Evolutionary conservation across 768 basidiomycete genomes (phyloP).

Genomic region (Holtermannia corniformis): DNA sequence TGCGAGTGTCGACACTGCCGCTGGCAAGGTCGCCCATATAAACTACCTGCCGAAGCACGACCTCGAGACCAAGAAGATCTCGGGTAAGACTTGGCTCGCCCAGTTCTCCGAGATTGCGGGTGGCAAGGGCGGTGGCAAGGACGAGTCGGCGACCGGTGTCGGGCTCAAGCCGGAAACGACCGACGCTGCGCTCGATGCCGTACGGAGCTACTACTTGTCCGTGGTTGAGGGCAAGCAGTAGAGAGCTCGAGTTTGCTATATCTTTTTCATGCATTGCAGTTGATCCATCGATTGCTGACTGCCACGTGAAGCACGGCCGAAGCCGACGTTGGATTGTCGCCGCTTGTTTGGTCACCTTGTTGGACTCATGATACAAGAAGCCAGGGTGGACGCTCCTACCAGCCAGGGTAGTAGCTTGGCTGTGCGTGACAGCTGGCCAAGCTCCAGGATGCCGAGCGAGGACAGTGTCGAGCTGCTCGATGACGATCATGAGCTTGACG

Average conservation of each 20-base stretch:
- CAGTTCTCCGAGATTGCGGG: conserved; percentile 70
- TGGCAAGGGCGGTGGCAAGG: conserved; percentile 95
- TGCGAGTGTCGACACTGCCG: conserved; percentile 63
- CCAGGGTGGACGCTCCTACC: too few species aligned
- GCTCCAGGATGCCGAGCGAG: too few species aligned
- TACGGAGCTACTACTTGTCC: conserved; percentile 42
- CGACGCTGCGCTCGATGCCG: conserved; percentile 57
- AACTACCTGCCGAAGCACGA: conserved; percentile 69
- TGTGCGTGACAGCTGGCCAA: too few species aligned
- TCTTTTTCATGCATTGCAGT: background rate
- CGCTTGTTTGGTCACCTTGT: too few species aligned
- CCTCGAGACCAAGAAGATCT: conserved; percentile 49
- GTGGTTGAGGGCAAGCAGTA: conserved; percentile 39
- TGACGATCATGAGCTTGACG: too few species aligned
- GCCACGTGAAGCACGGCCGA: too few species aligned
- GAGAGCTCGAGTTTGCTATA: background rate
- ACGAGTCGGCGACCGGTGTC: conserved; percentile 81
- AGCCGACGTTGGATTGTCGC: too few species aligned
- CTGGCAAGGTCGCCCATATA: conserved; percentile 71
- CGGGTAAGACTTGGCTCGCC: conserved; percentile 80
- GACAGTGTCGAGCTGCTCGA: too few species aligned
- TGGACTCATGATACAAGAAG: too few species aligned
- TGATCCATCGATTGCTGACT: too few species aligned
- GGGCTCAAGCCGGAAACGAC: conserved; percentile 59
- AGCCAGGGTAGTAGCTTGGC: too few species aligned